Base-by-base conservation (phyloP, 129 eudicot genomes). In the Flaveria sonorensis region DNA sequence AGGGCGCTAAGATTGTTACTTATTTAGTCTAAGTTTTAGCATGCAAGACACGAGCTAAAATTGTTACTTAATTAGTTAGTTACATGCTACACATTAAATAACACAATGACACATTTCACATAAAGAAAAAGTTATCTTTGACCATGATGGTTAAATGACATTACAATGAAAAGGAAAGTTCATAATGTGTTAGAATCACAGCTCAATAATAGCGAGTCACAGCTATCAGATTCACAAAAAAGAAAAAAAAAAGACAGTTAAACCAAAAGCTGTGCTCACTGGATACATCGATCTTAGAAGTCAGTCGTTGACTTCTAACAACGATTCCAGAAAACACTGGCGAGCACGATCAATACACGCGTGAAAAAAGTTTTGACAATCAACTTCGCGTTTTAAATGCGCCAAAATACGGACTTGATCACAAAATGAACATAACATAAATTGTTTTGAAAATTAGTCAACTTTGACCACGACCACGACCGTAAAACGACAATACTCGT, bases 391-490 rank as follows among this genome's bases (percentile, higher is more conserved):
- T 81, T 67, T 18, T 21, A 67, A 74, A 74, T 81, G 79, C 66
- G 45, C 60, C n/a, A 47, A 16, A 57, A 74, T 28, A 45, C 47
- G 9, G 36, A 68, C 15, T 65, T 74, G 23, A 80, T 73, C 83
- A 73, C 26, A 42, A 15, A 80, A n/a, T 26, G 70, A 66, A 66
- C 30, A 51, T 79, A 28, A 65, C 43, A 64, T 23, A 21, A 3
- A 18, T 74, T 20, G 48, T n/a, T 72, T 70, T 63, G 66, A 23
- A 79, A 79, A 72, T 20, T 48, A 32, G 73, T 48, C 50, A 79
- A 68, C 10, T 73, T 73, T 74, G 79, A 79, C 83, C 73, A 64
- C 20, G 77, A 72, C 77, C 20, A 67, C 24, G 79, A 74, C 78
- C 63, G 78, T 46, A 52, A 79, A 72, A 79, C 74, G 48, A 72